These are phyloP conservation scores for Megacollybia marginata DNA, from an alignment of 768 basidiomycete species.

Conservation along the genomic window DNA sequence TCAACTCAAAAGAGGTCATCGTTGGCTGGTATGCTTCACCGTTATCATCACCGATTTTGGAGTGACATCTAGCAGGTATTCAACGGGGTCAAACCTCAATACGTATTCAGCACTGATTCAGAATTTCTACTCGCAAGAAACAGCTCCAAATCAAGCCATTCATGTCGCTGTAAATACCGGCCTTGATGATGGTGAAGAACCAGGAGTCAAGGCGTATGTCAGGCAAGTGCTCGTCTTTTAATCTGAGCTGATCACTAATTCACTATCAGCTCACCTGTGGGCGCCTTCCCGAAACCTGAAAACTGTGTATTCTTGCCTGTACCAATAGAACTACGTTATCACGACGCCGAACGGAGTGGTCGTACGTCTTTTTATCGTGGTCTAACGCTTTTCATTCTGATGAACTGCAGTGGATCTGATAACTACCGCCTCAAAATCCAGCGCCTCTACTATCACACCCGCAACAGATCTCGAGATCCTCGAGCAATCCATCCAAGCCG, in stretches of 20 bases:
- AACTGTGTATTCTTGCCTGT: constrained; percentile 94
- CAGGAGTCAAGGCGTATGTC: constrained; percentile 83
- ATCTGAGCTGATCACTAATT: constrained; percentile 6
- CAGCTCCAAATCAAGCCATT: constrained; percentile 79
- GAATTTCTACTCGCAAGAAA: constrained; percentile 95
- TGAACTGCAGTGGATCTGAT: constrained; percentile 66
- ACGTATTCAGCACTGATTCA: constrained; percentile 96
- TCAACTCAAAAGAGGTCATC: constrained; percentile 80
- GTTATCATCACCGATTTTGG: neutral
- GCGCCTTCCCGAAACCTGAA: constrained; percentile 84
- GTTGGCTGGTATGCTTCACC: constrained; percentile 78
- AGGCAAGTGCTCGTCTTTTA: constrained; percentile 43
- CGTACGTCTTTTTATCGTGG: constrained; percentile 40
- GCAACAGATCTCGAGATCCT: constrained; percentile 70
- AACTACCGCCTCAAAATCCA: constrained; percentile 36
- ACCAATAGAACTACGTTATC: constrained; percentile 78
- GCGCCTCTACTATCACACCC: constrained; percentile 39
- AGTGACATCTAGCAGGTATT: constrained; percentile 54
- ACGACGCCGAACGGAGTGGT: constrained; percentile 78
- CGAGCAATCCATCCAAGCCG: constrained; percentile 61
- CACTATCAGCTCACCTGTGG: constrained; percentile 68
- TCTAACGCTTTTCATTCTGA: neutral
- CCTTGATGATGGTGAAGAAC: constrained; percentile 47
- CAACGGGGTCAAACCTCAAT: constrained; percentile 85
- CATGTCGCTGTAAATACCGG: constrained; percentile 90